A percentile compares a stretch with the other conserved stretches of the same genome.
phyloP scores from a whole-genome alignment of 768 basidiomycete species.

The Rhizopogon roseolus region DNA sequence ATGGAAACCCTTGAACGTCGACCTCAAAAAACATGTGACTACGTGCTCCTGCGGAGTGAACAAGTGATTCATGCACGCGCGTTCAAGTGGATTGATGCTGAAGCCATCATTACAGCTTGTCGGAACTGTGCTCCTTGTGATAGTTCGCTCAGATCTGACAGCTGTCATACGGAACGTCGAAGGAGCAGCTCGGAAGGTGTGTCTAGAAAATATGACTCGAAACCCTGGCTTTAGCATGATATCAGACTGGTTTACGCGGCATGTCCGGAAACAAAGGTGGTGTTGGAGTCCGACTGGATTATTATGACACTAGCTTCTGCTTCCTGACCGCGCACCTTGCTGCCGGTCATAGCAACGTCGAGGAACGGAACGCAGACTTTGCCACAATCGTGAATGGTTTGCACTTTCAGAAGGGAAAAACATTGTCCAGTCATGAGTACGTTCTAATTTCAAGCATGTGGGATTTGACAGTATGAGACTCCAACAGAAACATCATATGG shows the following conservation, averaged over 20 bases:
- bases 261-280: constrained; percentile 99
- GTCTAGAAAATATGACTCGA: not conserved
- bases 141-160: constrained; percentile 75
- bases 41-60: constrained; percentile 87
- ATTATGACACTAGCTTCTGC: constrained; percentile 88
- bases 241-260: constrained; percentile 80
- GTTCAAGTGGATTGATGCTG: not conserved
- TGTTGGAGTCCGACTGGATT: constrained; percentile 88
- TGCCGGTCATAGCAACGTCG: constrained; percentile 87
- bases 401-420: constrained; percentile 87
- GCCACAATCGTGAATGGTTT: constrained; percentile 79
- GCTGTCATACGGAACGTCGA: constrained; percentile 88
- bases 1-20: constrained; percentile 72
- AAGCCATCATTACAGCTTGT: constrained; percentile 60
- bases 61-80: constrained; percentile 48
- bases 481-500: constrained; percentile 85
- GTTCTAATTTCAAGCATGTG: constrained; percentile 20
- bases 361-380: constrained; percentile 91
- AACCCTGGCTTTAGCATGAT: constrained; percentile 1
- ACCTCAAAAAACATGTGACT: constrained; percentile 63
- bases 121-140: constrained; percentile 85
- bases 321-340: constrained; percentile 95
- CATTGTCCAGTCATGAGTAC: constrained; percentile 86
- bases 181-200: constrained; percentile 86
- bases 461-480: constrained; percentile 3